Evolutionary conservation across 768 basidiomycete genomes (phyloP).

Genomic region (Amanita subjunquillea): DNA sequence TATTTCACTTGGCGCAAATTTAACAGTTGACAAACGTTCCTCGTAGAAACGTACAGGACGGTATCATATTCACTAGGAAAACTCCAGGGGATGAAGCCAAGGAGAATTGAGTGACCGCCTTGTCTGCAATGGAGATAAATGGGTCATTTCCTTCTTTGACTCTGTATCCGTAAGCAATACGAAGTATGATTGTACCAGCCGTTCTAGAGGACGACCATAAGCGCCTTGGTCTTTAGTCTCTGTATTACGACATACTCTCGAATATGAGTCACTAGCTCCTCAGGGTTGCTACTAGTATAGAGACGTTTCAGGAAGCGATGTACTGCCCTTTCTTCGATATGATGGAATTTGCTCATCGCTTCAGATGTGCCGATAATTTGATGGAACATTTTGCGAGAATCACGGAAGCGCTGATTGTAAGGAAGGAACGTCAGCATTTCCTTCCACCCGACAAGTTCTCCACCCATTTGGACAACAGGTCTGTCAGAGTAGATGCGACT

Average conservation of each 20-base stretch:
- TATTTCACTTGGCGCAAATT: constrained; percentile 20
- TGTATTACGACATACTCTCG: constrained; percentile 20
- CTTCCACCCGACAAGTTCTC: constrained; percentile 32
- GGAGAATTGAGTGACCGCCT: constrained; percentile 13
- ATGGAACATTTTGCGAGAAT: constrained; percentile 30
- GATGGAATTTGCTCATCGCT: constrained; percentile 26
- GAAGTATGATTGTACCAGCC: constrained; percentile 13
- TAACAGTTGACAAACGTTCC: background rate
- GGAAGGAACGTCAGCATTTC: constrained; percentile 23
- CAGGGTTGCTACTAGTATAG: constrained; percentile 22
- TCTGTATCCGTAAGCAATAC: constrained; percentile 20
- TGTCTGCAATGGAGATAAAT: constrained; percentile 18
- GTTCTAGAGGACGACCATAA: background rate
- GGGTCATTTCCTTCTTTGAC: constrained; percentile 20
- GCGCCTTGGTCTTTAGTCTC: background rate
- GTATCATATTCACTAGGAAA: constrained; percentile 21
- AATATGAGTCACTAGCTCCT: constrained; percentile 22
- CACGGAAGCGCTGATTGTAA: constrained; percentile 30
- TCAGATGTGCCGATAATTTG: constrained; percentile 27
- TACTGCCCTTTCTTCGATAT: constrained; percentile 28
- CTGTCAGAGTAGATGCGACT: constrained; percentile 49
- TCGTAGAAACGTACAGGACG: background rate
- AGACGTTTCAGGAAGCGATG: constrained; percentile 28
- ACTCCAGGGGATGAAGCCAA: constrained; percentile 16
- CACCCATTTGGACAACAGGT: constrained; percentile 31